phyloP scores from a whole-genome alignment of 805 yeast species.

The Candida michaelii region DNA sequence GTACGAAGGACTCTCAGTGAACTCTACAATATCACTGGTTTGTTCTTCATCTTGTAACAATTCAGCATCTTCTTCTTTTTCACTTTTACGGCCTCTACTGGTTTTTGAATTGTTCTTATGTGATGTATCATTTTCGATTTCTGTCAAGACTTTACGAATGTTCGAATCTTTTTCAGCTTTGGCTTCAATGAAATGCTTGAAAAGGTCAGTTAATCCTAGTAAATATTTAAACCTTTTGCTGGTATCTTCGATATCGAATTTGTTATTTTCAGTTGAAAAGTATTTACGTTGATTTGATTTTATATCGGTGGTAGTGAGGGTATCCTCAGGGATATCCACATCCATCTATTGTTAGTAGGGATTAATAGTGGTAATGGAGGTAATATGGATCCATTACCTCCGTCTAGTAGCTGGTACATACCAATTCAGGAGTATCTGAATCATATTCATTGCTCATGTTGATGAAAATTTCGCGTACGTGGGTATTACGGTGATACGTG shows the following conservation, averaged over 20 bases:
- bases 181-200: constrained; percentile 65
- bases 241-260: constrained; percentile 57
- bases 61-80: constrained; percentile 95
- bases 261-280: constrained; percentile 34
- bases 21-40: constrained; percentile 40
- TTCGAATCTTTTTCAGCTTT: constrained; percentile 63
- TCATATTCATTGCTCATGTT: constrained; percentile 8
- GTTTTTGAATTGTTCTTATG: constrained; percentile 21
- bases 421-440: constrained; percentile 8
- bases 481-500: background rate
- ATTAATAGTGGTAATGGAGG: no score
- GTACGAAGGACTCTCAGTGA: constrained; percentile 51
- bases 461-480: constrained; percentile 3
- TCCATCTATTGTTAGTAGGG: constrained; percentile 3
- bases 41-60: constrained; percentile 77
- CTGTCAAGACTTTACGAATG: constrained; percentile 51
- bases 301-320: constrained; percentile 8
- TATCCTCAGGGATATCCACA: constrained; percentile 6
- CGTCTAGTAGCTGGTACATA: background rate
- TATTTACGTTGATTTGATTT: constrained; percentile 22
- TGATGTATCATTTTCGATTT: constrained; percentile 19
- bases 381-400: no score
- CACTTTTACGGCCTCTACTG: constrained; percentile 76
- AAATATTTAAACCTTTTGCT: constrained; percentile 67
- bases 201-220: constrained; percentile 62